These are phyloP conservation scores for Sporothrix phasma DNA, from an alignment of 2,329 filamentous ascomycete genomes.

Conservation along the genomic window DNA sequence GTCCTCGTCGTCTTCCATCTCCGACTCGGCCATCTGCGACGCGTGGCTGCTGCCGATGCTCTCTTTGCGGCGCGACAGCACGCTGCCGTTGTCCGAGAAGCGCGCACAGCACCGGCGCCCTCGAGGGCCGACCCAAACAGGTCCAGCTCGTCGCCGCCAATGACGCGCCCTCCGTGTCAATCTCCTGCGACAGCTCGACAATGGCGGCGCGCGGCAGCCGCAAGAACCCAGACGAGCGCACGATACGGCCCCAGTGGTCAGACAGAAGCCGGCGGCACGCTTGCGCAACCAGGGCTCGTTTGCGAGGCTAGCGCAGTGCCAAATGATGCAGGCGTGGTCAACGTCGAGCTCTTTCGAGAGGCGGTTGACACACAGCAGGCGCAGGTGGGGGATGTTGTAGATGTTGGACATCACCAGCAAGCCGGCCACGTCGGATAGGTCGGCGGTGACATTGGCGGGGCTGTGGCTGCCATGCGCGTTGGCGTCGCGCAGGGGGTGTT, in stretches of 20 bases:
- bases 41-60: conserved; percentile 52
- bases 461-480: not conserved
- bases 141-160: conserved; percentile 75
- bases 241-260: conserved; percentile 94
- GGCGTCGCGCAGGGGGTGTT: not conserved
- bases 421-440: conserved; percentile 79
- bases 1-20: conserved; percentile 28
- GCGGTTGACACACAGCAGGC: conserved; percentile 82
- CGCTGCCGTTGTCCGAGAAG: conserved; percentile 31
- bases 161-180: conserved; percentile 84
- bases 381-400: conserved; percentile 90
- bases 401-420: conserved; percentile 96
- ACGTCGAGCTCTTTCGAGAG: conserved; percentile 86
- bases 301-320: conserved; percentile 85
- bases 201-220: conserved; percentile 68
- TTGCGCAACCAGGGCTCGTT: conserved; percentile 90
- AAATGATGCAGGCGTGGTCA: conserved; percentile 88
- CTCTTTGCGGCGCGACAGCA: conserved; percentile 40
- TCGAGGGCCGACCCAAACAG: conserved; percentile 39
- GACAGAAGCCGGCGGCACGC: conserved; percentile 76
- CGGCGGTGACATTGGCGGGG: conserved; percentile 49
- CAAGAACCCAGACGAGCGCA: conserved; percentile 79
- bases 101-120: conserved; percentile 32
- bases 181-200: conserved; percentile 85
- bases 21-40: conserved; percentile 47